Conservation (phyloP, 495 filamentous ascomycete genomes). For the Cercophora newfieldiana region DNA sequence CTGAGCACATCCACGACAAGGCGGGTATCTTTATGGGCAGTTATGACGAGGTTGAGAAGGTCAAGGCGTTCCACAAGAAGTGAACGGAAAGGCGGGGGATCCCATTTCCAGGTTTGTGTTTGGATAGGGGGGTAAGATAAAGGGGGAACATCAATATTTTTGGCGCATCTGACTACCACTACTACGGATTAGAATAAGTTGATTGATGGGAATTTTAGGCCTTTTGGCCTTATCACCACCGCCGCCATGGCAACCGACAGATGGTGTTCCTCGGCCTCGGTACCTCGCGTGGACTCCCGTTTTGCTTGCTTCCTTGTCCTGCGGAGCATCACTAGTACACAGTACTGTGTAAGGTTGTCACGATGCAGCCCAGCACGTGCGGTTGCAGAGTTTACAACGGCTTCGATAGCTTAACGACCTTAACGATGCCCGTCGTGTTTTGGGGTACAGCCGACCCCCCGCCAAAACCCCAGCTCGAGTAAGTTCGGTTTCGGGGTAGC, state of each 20-base stretch:
- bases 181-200: neutral
- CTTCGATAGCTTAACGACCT: neutral
- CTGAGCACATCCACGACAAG: slow-evolving; percentile 92
- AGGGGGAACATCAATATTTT: neutral
- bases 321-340: neutral
- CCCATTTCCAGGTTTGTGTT: neutral
- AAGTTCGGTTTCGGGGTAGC: slow-evolving; percentile 6
- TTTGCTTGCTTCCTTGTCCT: neutral
- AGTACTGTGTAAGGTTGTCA: neutral
- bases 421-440: neutral
- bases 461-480: neutral
- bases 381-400: neutral
- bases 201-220: neutral
- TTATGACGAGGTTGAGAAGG: slow-evolving; percentile 92
- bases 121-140: slow-evolving; percentile 1
- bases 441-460: neutral
- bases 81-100: no score
- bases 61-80: slow-evolving; percentile 66
- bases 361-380: neutral
- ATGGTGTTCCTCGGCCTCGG: neutral
- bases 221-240: neutral
- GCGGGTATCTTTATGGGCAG: slow-evolving; percentile 96
- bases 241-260: neutral
- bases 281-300: neutral
- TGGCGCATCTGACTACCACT: neutral